Percentiles rank a stretch among this genome's conserved stretches.
phyloP scores from a whole-genome alignment of 1,139 yeast genomes.

The Candida gigantensis region DNA sequence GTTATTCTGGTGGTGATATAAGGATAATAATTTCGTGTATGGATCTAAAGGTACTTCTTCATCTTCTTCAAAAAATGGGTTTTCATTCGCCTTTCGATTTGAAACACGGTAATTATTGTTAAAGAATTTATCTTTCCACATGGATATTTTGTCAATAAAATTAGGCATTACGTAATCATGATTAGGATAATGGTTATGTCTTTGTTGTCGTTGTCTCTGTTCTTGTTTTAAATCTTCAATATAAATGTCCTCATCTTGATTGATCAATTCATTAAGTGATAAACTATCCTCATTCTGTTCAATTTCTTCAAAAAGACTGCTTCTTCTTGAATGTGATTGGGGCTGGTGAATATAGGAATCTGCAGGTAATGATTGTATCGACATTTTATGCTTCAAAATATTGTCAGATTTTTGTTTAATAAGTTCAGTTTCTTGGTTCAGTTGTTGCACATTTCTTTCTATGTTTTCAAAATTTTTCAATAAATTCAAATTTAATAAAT shows the following conservation, averaged over 20 bases:
- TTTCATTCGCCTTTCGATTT: conserved; percentile 10
- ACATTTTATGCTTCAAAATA: conserved; percentile 35
- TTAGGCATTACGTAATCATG: conserved; percentile 2
- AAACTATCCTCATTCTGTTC: conserved; percentile 10
- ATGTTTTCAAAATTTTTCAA: conserved; percentile 43
- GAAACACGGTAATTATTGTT: too few species aligned
- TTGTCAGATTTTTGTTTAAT: conserved; percentile 33
- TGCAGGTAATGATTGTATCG: conserved; percentile 29
- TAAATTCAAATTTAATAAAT: conserved; percentile 38
- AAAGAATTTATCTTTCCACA: conserved; percentile 14
- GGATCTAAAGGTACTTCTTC: conserved; percentile 13
- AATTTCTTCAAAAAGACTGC: conserved; percentile 14
- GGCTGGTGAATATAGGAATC: conserved; percentile 15
- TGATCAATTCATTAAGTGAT: conserved; percentile 5
- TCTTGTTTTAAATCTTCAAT: background rate
- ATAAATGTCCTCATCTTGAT: conserved; percentile 5
- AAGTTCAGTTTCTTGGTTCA: conserved; percentile 29
- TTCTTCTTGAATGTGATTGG: conserved; percentile 12
- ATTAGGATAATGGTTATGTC: conserved; percentile 1
- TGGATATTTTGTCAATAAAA: conserved; percentile 13
- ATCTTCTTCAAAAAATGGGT: conserved; percentile 10
- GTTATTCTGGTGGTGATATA: conserved; percentile 6
- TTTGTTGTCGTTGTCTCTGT: conserved; percentile 3
- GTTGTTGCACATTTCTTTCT: conserved; percentile 31
- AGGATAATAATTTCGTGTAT: conserved; percentile 13